These are phyloP conservation scores for Gynostemma pentaphyllum DNA, from an alignment of 306 rosid species.

Conservation along the genomic window DNA sequence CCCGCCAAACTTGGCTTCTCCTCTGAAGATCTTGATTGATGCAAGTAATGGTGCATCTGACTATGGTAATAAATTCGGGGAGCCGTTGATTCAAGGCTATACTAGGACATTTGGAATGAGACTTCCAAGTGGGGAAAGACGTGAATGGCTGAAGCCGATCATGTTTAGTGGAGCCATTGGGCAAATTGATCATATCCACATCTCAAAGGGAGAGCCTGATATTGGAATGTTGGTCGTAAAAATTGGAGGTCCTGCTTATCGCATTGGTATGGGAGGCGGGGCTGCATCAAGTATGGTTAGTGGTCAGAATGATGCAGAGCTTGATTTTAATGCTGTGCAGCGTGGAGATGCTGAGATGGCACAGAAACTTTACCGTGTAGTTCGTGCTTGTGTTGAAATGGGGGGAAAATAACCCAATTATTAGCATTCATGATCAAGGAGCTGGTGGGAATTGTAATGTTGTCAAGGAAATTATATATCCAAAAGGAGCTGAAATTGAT, in stretches of 20 bases:
- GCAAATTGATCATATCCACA: constrained; percentile 72
- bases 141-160: constrained; percentile 97
- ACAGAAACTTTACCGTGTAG: constrained; percentile 80
- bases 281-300: constrained; percentile 98
- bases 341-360: constrained; percentile 99
- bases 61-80: constrained; percentile 95
- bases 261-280: constrained; percentile 96
- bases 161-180: constrained; percentile 95
- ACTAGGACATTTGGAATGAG: constrained; percentile 93
- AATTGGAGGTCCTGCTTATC: constrained; percentile 97
- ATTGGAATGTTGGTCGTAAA: constrained; percentile 83
- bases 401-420: constrained; percentile 71
- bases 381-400: constrained; percentile 92
- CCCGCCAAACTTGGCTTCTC: constrained; percentile 80
- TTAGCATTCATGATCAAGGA: constrained; percentile 91
- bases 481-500: constrained; percentile 71
- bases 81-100: constrained; percentile 94
- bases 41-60: constrained; percentile 90
- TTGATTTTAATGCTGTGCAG: constrained; percentile 93
- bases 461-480: constrained; percentile 80
- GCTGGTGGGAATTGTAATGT: constrained; percentile 95
- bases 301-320: constrained; percentile 89
- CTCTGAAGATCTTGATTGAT: constrained; percentile 77
- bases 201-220: constrained; percentile 73
- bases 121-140: constrained; percentile 82